phyloP scores from a whole-genome alignment of 83 land plant species.

The Thuja plicata region DNA sequence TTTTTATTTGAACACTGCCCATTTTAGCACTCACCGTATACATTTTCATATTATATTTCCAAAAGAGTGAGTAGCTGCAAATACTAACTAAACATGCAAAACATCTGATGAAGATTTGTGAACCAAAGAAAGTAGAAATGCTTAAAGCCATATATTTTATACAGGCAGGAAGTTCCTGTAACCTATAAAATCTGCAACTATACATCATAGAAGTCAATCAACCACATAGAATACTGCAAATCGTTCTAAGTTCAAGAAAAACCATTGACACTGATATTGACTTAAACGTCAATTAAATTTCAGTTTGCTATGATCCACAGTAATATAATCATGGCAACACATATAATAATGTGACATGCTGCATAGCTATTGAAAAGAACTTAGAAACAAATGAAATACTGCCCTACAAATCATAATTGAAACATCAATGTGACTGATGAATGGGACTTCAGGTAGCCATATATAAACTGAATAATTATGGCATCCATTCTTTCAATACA shows the following conservation, averaged over 20 bases:
- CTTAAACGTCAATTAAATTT: too few relatives aligned
- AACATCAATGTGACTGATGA: neutral
- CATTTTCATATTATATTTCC: neutral
- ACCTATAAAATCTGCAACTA: too few relatives aligned
- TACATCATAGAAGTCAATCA: neutral
- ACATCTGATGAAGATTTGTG: too few relatives aligned
- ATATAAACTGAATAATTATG: neutral
- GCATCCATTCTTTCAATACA: neutral
- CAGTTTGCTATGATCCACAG: too few relatives aligned
- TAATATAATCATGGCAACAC: neutral
- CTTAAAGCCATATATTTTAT: neutral
- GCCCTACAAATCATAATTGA: neutral
- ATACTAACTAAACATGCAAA: neutral
- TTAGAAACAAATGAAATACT: neutral
- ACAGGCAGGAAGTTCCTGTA: neutral
- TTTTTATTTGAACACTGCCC: too few relatives aligned
- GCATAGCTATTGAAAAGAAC: neutral
- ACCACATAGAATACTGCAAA: too few relatives aligned
- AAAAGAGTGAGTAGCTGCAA: neutral
- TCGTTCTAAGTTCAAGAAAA: neutral
- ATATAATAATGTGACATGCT: neutral
- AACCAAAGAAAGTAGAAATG: neutral
- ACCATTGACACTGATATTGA: neutral
- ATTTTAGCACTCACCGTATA: too few relatives aligned
- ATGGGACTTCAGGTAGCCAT: neutral